These are phyloP conservation scores for Apiotrichum porosum DNA, from an alignment of 1,284 basidiomycete species.

Conservation along the genomic window DNA sequence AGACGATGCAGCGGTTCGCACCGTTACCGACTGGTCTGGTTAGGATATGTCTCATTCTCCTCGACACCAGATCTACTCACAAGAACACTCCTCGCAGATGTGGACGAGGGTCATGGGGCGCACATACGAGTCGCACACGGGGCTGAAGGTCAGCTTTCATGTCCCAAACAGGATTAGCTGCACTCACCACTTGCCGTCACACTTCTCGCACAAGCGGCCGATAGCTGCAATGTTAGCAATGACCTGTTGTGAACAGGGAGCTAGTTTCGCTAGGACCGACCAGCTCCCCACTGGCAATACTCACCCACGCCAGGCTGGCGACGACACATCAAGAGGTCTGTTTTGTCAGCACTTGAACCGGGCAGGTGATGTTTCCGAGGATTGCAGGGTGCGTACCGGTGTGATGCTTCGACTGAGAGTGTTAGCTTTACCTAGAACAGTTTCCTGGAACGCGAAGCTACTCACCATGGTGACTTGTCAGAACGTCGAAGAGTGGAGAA, in stretches of 20 bases:
- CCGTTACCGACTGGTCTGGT: conserved; percentile 70
- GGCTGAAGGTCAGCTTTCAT: too few species aligned
- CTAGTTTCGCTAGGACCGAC: too few species aligned
- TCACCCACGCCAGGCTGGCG: conserved; percentile 90
- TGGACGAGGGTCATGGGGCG: conserved; percentile 94
- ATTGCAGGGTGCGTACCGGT: conserved; percentile 58
- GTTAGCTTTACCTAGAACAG: conserved; percentile 8
- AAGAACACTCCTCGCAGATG: conserved; percentile 99
- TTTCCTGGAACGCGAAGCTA: background rate
- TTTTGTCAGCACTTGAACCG: conserved; percentile 4
- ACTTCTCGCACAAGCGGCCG: conserved; percentile 96
- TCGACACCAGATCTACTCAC: conserved; percentile 29
- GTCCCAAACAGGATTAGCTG: too few species aligned
- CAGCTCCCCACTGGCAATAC: too few species aligned
- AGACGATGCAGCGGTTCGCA: conserved; percentile 95
- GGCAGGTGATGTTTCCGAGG: background rate
- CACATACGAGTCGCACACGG: conserved; percentile 98
- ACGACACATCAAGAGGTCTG: conserved; percentile 94
- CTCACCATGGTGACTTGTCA: conserved; percentile 13
- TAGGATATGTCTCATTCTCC: background rate
- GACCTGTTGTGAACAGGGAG: too few species aligned
- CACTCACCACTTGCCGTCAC: conserved; percentile 96
- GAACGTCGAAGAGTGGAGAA: background rate
- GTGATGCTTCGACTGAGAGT: conserved; percentile 72
- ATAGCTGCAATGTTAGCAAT: conserved; percentile 60